Conservation (phyloP, 345 rosid species). For the Camelina sativa region DNA sequence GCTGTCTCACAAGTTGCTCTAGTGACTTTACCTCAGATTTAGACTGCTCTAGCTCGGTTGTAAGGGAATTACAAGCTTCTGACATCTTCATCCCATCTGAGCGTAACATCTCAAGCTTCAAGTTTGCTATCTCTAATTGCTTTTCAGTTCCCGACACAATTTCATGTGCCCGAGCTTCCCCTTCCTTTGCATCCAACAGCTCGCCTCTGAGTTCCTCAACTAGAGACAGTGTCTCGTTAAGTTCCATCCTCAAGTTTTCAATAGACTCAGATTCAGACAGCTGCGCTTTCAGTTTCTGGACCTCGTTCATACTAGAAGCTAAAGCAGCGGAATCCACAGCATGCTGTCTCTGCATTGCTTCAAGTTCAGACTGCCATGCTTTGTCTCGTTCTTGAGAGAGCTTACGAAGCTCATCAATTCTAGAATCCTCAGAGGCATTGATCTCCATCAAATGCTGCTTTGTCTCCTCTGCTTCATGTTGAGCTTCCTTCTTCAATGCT, state of each 20-base stretch:
- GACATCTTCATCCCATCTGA: slow-evolving; percentile 62
- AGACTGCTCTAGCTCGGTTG: slow-evolving; percentile 70
- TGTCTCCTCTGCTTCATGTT: slow-evolving; percentile 78
- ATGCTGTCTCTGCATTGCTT: slow-evolving; percentile 89
- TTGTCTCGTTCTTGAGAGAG: slow-evolving; percentile 89
- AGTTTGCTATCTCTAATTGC: slow-evolving; percentile 68
- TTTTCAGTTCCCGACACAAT: slow-evolving; percentile 56
- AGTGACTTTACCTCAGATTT: slow-evolving; percentile 60
- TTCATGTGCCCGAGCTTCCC: slow-evolving; percentile 78
- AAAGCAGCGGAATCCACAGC: slow-evolving; percentile 80
- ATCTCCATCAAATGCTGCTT: slow-evolving; percentile 76
- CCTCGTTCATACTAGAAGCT: slow-evolving; percentile 83
- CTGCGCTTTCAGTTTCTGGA: slow-evolving; percentile 86
- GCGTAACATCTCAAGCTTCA: slow-evolving; percentile 63
- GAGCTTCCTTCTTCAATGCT: slow-evolving; percentile 68
- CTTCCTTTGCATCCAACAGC: slow-evolving; percentile 64
- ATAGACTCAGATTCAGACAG: slow-evolving; percentile 70
- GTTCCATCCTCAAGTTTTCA: slow-evolving; percentile 68
- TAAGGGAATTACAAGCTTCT: slow-evolving; percentile 63
- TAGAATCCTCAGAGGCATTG: slow-evolving; percentile 75
- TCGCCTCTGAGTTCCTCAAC: slow-evolving; percentile 74
- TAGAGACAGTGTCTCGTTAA: slow-evolving; percentile 64
- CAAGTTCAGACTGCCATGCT: slow-evolving; percentile 96
- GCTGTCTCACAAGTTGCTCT: slow-evolving; percentile 68
- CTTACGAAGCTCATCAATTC: slow-evolving; percentile 79